A percentile compares a stretch with the other conserved stretches of the same genome.
Evolutionary conservation across 331 rosid genomes (phyloP).

Genomic region (Malus hybrid): DNA sequence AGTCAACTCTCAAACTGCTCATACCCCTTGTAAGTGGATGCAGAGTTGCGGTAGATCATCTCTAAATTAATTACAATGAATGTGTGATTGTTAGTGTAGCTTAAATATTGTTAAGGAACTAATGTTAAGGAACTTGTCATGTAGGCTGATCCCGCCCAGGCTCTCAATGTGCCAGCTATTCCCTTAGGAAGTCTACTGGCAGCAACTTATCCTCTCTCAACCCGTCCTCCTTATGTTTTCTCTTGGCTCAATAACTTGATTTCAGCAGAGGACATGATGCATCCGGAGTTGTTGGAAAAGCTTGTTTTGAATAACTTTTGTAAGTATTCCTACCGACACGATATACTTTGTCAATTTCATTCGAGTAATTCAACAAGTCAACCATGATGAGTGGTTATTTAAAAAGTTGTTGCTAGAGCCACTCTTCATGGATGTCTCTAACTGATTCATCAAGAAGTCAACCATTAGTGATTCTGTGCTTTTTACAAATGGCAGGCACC

Average conservation of each 20-base stretch:
- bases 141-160: slow-evolving; percentile 99
- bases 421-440: neutral
- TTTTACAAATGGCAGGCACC: slow-evolving; percentile 56
- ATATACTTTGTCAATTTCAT: neutral
- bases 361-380: neutral
- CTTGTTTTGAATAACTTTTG: slow-evolving; percentile 93
- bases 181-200: slow-evolving; percentile 83
- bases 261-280: slow-evolving; percentile 96
- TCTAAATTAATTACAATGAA: slow-evolving; percentile 8
- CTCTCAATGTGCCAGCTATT: slow-evolving; percentile 85
- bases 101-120: slow-evolving; percentile 11
- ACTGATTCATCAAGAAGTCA: neutral
- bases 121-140: slow-evolving; percentile 24
- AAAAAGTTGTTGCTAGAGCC: neutral
- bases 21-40: slow-evolving; percentile 80
- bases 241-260: slow-evolving; percentile 82
- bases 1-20: slow-evolving; percentile 76
- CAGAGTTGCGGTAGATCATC: neutral
- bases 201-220: slow-evolving; percentile 90
- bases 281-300: slow-evolving; percentile 76
- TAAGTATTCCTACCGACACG: slow-evolving; percentile 32
- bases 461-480: neutral
- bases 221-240: slow-evolving; percentile 66
- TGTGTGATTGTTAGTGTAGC: neutral
- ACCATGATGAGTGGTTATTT: neutral